phyloP scores from a whole-genome alignment of 2,329 filamentous ascomycete species.

The Hypocreales sp. region DNA sequence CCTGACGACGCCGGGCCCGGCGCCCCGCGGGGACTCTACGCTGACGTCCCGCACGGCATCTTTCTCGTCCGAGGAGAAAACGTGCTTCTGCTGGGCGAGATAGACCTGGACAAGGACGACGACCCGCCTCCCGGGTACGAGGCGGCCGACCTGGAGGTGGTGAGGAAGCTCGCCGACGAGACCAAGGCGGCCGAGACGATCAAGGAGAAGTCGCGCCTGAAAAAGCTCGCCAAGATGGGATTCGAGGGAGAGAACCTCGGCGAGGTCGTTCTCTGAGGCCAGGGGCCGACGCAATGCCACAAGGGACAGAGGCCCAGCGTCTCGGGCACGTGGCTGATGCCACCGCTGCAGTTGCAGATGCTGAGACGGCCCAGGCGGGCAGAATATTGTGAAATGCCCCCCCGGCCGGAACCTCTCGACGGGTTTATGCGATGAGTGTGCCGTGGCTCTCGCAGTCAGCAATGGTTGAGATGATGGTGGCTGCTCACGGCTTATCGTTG shows the following conservation, averaged over 20 bases:
- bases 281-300: neutral
- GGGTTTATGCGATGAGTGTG: too few relatives aligned
- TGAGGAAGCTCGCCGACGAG: conserved; percentile 58
- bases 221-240: conserved; percentile 60
- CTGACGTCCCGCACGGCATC: conserved; percentile 72
- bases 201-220: conserved; percentile 56
- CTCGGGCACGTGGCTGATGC: too few relatives aligned
- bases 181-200: conserved; percentile 53
- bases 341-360: too few relatives aligned
- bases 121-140: conserved; percentile 61
- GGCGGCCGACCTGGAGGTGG: conserved; percentile 48
- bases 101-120: conserved; percentile 93
- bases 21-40: conserved; percentile 42
- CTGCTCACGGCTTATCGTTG: too few relatives aligned
- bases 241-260: conserved; percentile 79
- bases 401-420: conserved; percentile 6
- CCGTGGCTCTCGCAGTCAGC: too few relatives aligned
- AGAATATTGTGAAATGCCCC: conserved; percentile 52
- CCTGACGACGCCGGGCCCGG: conserved; percentile 23
- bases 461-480: too few relatives aligned
- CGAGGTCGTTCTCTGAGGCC: conserved; percentile 47
- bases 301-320: too few relatives aligned
- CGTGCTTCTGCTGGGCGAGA: conserved; percentile 87
- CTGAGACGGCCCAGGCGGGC: conserved; percentile 14
- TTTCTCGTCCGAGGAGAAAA: conserved; percentile 94